Evolutionary conservation across 371 early-diverging fungal species (phyloP), one percentile per base, ranked within the genome.

Genomic region (Rhizopus arrhizus): DNA sequence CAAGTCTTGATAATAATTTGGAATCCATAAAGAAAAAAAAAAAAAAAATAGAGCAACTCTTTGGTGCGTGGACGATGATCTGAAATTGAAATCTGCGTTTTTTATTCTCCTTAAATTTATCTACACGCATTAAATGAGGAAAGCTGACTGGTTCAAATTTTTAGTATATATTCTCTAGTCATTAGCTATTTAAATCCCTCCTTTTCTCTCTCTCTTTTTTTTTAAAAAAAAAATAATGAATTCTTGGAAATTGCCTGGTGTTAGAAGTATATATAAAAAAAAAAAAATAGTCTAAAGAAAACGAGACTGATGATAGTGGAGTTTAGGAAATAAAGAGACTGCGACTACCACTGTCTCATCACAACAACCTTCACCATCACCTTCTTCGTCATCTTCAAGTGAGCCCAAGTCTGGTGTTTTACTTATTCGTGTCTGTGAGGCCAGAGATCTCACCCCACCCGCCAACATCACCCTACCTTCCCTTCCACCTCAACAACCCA

Each of bases 361-460:
- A 3, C 54, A 66, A 31, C 22, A 22, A 22, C 22, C 22, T 22
- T 22, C 22, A 22, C 22, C 22, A 22, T 22, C 22, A 0, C 22
- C 22, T 22, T 22, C 22, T 22, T 63, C 69, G 28, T 54, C 56
- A 12, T 16, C 38, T 38, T 28, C 28, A 12, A 64, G 69, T 29
- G 74, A 80, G 46, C 83, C 77, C 47, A 81, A 80, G 56, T 65
- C 80, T 12, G 94, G 94, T 28, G 74, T 92, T 34, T 78, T 94
- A 40, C 75, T 89, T 47, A 87, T 94, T 66, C 86, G 91, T 36
- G 86, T 94, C 10, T 87, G 91, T 66, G 94, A 94, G 72, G 92
- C 92, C 1, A 73, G 87, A 60, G 88, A 84, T 53, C 76, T 94
- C 65, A 79, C 85, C 7, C 72, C 84, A 34, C 85, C 86, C 47